Evolutionary conservation across 2,329 filamentous ascomycete species (phyloP).

Genomic region (Pseudogymnoascus sp.): DNA sequence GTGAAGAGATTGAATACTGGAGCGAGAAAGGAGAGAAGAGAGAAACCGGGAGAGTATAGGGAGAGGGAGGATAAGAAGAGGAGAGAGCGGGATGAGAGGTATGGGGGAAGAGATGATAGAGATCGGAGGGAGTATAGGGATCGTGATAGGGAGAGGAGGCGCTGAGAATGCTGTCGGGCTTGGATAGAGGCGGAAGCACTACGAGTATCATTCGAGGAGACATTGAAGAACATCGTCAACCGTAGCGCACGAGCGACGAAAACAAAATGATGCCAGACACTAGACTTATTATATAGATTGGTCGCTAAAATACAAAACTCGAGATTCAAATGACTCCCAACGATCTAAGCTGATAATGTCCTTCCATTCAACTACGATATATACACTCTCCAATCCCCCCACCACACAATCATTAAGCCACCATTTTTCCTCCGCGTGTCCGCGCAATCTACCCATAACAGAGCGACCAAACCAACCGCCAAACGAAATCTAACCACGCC

Average conservation of each 20-base stretch:
- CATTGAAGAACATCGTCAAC: constrained; percentile 13
- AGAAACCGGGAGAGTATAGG: constrained; percentile 28
- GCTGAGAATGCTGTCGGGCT: constrained; percentile 27
- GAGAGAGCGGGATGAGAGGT: constrained; percentile 33
- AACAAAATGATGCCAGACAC: background rate
- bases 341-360: background rate
- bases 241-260: constrained; percentile 21
- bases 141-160: constrained; percentile 28
- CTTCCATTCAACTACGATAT: constrained; percentile 5
- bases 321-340: background rate
- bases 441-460: background rate
- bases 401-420: constrained; percentile 1
- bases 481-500: background rate
- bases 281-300: background rate
- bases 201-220: background rate
- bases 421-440: background rate
- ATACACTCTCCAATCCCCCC: background rate
- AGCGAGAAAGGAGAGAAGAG: constrained; percentile 38
- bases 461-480: background rate
- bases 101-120: constrained; percentile 32
- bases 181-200: constrained; percentile 18
- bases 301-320: background rate
- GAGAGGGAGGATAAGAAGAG: constrained; percentile 36
- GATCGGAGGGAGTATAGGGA: constrained; percentile 31
- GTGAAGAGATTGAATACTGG: constrained; percentile 40